Evolutionary conservation across 2,329 filamentous ascomycete genomes (phyloP).

Genomic region (Colletotrichum salicis): DNA sequence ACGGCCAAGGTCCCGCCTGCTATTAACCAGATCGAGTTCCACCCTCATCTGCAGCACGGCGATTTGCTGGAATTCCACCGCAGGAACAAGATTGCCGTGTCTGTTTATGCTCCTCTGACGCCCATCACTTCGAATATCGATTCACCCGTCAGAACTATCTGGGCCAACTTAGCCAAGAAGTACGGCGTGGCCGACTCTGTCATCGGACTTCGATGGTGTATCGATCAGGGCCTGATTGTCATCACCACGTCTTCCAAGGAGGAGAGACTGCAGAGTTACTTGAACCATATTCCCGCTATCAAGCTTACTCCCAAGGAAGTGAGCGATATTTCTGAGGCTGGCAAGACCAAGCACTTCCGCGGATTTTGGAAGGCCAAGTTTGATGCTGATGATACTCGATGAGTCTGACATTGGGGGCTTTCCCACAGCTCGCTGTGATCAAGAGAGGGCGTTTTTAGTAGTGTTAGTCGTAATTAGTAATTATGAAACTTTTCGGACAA

Average conservation of each 20-base stretch:
- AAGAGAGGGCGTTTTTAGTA: neutral
- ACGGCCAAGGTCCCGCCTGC: slow-evolving; percentile 72
- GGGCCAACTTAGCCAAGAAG: slow-evolving; percentile 63
- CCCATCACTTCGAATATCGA: slow-evolving; percentile 59
- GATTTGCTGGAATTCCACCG: slow-evolving; percentile 67
- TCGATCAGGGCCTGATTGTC: slow-evolving; percentile 69
- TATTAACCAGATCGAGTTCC: slow-evolving; percentile 84
- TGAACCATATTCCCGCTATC: slow-evolving; percentile 62
- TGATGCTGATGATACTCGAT: slow-evolving; percentile 61
- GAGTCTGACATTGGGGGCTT: slow-evolving; percentile 23
- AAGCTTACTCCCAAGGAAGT: slow-evolving; percentile 70
- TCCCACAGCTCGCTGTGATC: neutral
- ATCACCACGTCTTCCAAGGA: slow-evolving; percentile 70
- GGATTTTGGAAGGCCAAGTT: slow-evolving; percentile 68
- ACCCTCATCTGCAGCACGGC: slow-evolving; percentile 78
- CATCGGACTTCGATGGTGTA: slow-evolving; percentile 67
- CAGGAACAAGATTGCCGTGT: slow-evolving; percentile 65
- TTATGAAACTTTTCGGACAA: neutral
- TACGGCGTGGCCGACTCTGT: slow-evolving; percentile 67
- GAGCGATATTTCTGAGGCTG: slow-evolving; percentile 63
- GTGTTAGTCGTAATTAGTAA: neutral
- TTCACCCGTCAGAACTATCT: slow-evolving; percentile 64
- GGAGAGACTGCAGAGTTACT: slow-evolving; percentile 66
- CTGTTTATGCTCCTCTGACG: slow-evolving; percentile 67
- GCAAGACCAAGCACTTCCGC: slow-evolving; percentile 69